These are phyloP conservation scores for Zopfia rhizophila DNA, from an alignment of 2,329 filamentous ascomycete species.

Conservation along the genomic window DNA sequence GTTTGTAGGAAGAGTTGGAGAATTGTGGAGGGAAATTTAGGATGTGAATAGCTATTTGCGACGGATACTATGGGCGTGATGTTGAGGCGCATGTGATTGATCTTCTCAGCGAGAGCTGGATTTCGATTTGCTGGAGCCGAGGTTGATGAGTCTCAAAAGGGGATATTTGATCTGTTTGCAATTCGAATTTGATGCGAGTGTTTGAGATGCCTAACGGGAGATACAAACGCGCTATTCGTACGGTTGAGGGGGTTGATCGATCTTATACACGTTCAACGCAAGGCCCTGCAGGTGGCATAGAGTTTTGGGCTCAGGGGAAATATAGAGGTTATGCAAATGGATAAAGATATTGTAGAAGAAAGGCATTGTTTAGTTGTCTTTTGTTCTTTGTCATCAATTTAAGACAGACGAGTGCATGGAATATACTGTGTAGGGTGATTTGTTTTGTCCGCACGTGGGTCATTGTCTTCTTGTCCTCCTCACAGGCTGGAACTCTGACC, in stretches of 20 bases:
- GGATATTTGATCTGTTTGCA: too few species aligned
- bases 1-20: conserved; percentile 80
- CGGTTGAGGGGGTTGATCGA: too few species aligned
- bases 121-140: conserved; percentile 28
- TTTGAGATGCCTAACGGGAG: too few species aligned
- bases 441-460: conserved; percentile 27
- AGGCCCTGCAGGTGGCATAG: conserved; percentile 22
- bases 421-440: conserved; percentile 32
- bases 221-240: too few species aligned
- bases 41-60: conserved; percentile 70
- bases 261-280: conserved; percentile 12
- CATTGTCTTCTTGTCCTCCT: conserved; percentile 31
- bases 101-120: conserved; percentile 68
- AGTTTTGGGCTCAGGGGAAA: conserved; percentile 26
- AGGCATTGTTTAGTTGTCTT: conserved; percentile 32
- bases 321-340: conserved; percentile 41
- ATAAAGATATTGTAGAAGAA: conserved; percentile 32
- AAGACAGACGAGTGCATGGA: too few species aligned
- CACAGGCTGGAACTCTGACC: too few species aligned
- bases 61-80: conserved; percentile 73
- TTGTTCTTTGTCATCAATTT: conserved; percentile 40
- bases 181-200: too few species aligned
- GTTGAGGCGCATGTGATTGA: conserved; percentile 71
- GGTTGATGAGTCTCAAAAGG: too few species aligned
- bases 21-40: conserved; percentile 72